These are phyloP conservation scores for Fusarium nygamai DNA, from an alignment of 2,329 filamentous ascomycete species.

Conservation along the genomic window DNA sequence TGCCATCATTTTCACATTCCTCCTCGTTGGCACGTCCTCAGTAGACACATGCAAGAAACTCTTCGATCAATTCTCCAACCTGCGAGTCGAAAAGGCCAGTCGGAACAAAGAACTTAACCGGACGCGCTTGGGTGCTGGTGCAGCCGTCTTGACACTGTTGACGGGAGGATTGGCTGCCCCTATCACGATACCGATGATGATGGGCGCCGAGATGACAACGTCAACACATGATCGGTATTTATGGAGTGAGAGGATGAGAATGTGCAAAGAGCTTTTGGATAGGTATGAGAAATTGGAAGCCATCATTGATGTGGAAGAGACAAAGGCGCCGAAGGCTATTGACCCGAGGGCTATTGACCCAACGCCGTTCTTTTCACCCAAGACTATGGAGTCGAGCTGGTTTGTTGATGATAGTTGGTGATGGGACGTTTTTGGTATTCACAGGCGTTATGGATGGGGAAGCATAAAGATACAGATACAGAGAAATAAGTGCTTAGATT, in stretches of 20 bases:
- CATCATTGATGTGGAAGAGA: not conserved
- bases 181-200: not conserved
- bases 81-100: slow-evolving; percentile 1
- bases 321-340: not conserved
- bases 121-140: not conserved
- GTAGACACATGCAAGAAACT: not conserved
- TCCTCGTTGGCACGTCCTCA: slow-evolving; percentile 1
- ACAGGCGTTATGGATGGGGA: not conserved
- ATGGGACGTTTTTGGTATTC: not conserved
- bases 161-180: not conserved
- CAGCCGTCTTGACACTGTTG: slow-evolving; percentile 5
- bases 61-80: slow-evolving; percentile 7
- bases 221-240: not conserved
- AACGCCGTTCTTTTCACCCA: not conserved
- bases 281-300: not conserved
- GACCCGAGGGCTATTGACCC: not conserved
- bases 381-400: slow-evolving; percentile 9
- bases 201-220: not conserved
- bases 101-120: not conserved
- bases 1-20: not conserved
- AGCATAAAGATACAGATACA: not conserved
- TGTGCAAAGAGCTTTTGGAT: not conserved
- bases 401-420: slow-evolving; percentile 13
- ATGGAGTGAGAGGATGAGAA: not conserved
- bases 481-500: not conserved